Evolutionary conservation across 2,329 filamentous ascomycete genomes (phyloP).

Genomic region (Trichophyton benhamiae): DNA sequence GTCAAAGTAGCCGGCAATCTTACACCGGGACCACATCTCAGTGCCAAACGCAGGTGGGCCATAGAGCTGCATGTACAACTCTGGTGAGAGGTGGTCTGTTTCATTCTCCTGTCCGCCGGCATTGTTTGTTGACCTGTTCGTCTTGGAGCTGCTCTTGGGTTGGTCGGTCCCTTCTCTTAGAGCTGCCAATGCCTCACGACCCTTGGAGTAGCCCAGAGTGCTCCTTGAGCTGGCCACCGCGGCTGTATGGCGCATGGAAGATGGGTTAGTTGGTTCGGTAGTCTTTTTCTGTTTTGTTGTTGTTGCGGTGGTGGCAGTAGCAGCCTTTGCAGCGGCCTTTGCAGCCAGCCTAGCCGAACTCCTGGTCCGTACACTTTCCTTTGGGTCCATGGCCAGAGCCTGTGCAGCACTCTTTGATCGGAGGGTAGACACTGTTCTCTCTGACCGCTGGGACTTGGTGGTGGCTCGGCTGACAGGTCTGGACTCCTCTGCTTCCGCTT

Average conservation of each 20-base stretch:
- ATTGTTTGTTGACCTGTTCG: not conserved
- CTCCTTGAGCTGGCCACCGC: slow-evolving; percentile 60
- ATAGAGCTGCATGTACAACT: slow-evolving; percentile 33
- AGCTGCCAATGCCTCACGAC: slow-evolving; percentile 38
- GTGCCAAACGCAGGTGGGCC: slow-evolving; percentile 31
- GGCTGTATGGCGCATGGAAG: slow-evolving; percentile 45
- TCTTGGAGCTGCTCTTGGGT: slow-evolving; percentile 16
- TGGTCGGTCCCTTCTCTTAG: slow-evolving; percentile 11
- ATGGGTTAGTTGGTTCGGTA: slow-evolving; percentile 36
- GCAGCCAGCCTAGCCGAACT: slow-evolving; percentile 9
- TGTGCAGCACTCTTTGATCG: slow-evolving; percentile 31
- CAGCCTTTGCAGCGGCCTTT: slow-evolving; percentile 21
- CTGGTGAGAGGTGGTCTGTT: slow-evolving; percentile 27
- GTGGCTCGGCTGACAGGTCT: slow-evolving; percentile 19
- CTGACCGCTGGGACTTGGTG: slow-evolving; percentile 10
- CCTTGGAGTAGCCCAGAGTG: slow-evolving; percentile 76
- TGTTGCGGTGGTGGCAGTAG: slow-evolving; percentile 13
- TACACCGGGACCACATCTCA: slow-evolving; percentile 34
- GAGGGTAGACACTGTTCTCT: slow-evolving; percentile 25
- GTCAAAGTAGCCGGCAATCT: slow-evolving; percentile 29
- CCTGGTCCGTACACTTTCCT: slow-evolving; percentile 25
- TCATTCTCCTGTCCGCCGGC: not conserved
- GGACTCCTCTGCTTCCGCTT: no score
- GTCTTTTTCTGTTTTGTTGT: slow-evolving; percentile 28
- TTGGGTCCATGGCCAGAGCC: slow-evolving; percentile 24